phyloP scores from a whole-genome alignment of 495 filamentous ascomycete genomes.

The Parachaetomium inaequale region DNA sequence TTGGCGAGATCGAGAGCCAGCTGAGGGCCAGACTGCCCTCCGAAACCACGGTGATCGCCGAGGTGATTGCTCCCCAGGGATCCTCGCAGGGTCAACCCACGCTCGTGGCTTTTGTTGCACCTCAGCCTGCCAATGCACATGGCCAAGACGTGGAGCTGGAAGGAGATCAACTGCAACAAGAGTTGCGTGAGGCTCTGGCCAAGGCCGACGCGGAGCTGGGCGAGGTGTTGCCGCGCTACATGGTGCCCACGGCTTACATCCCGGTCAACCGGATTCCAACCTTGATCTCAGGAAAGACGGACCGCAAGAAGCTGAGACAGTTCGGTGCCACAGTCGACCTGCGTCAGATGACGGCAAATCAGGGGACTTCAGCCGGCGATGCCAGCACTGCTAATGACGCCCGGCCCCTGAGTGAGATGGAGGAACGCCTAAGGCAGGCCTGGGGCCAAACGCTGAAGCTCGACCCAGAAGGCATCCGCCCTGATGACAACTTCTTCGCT shows the following conservation, averaged over 20 bases:
- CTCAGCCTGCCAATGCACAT: not conserved
- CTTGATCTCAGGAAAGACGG: conserved; percentile 49
- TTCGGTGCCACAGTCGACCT: conserved; percentile 23
- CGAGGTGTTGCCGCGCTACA: conserved; percentile 49
- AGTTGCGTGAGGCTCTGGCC: conserved; percentile 5
- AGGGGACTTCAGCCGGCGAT: not conserved
- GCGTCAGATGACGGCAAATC: conserved; percentile 7
- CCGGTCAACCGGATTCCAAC: conserved; percentile 33
- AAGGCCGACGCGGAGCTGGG: conserved; percentile 16
- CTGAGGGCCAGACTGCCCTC: conserved; percentile 17
- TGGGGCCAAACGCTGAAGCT: conserved; percentile 19
- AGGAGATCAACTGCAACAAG: not conserved
- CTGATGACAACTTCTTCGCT: conserved; percentile 31
- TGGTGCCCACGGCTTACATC: conserved; percentile 50
- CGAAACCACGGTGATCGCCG: conserved; percentile 27
- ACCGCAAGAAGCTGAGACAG: conserved; percentile 43
- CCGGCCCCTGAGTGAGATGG: conserved; percentile 15
- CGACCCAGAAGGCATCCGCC: conserved; percentile 14
- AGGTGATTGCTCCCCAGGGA: conserved; percentile 41
- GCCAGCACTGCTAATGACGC: not conserved
- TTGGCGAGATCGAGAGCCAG: conserved; percentile 38
- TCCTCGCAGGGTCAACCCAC: conserved; percentile 29
- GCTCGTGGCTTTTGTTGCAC: conserved; percentile 30
- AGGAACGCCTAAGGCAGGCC: conserved; percentile 14
- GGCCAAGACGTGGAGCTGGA: conserved; percentile 8